Conservation (phyloP, 2,329 filamentous ascomycete genomes). For the Talaromyces pinophilus region DNA sequence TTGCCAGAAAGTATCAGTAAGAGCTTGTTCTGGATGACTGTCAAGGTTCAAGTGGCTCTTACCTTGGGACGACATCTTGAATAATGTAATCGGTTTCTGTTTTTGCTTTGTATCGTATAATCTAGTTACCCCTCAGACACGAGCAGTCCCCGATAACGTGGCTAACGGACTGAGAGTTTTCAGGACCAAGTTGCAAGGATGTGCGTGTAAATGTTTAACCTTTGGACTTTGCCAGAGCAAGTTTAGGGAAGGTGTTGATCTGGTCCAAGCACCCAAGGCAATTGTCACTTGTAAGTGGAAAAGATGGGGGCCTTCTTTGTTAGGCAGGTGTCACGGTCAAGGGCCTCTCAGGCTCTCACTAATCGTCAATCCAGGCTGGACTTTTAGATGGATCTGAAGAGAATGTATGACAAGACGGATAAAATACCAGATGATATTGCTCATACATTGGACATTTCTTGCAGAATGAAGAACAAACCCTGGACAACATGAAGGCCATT, state of each 20-base stretch:
- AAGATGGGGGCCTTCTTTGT: background rate
- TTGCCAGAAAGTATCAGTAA: conserved; percentile 5
- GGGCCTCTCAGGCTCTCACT: background rate
- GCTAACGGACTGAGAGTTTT: background rate
- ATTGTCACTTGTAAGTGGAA: background rate
- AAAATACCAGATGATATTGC: background rate
- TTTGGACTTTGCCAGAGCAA: conserved; percentile 9
- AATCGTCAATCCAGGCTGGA: background rate
- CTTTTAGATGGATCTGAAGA: background rate
- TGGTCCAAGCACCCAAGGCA: background rate
- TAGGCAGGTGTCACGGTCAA: conserved; percentile 10
- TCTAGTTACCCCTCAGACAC: background rate
- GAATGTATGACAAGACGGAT: background rate
- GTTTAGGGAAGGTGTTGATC: background rate
- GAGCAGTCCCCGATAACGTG: background rate
- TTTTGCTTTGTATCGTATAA: background rate
- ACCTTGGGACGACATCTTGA: conserved; percentile 14
- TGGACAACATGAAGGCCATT: background rate
- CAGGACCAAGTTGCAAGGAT: background rate
- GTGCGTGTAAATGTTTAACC: background rate
- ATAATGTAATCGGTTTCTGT: background rate
- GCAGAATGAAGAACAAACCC: background rate
- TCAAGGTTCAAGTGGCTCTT: background rate
- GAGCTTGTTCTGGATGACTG: background rate
- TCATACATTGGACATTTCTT: background rate